Percentiles rank a stretch among this genome's conserved stretches.
Conservation (phyloP, 2,329 filamentous ascomycete species). For the Pseudogymnoascus sp. region DNA sequence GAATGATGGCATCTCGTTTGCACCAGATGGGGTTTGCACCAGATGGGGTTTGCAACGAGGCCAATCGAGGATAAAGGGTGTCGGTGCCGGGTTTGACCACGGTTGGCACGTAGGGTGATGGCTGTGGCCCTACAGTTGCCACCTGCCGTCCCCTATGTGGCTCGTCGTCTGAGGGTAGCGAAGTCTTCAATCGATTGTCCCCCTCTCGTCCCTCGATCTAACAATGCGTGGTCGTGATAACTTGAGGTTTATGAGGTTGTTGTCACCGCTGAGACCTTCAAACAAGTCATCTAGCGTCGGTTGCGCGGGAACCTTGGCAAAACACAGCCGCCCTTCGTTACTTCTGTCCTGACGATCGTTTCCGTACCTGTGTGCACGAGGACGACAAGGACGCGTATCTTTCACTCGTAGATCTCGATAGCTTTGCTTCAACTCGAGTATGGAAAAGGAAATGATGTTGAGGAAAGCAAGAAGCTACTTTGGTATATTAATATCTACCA, state of each 20-base stretch:
- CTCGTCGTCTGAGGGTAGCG: neutral
- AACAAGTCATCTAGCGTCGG: constrained; percentile 7
- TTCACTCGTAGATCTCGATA: neutral
- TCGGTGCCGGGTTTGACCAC: neutral
- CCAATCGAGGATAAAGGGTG: neutral
- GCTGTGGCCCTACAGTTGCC: constrained; percentile 6
- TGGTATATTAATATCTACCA: constrained; percentile 1
- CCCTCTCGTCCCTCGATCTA: constrained; percentile 2
- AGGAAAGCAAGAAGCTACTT: neutral
- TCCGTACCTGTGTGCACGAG: neutral
- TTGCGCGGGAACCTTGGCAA: constrained; percentile 6
- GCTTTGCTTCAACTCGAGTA: neutral
- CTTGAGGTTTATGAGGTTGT: constrained; percentile 6
- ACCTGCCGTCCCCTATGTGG: constrained; percentile 5
- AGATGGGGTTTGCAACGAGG: neutral
- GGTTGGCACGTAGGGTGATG: constrained; percentile 1
- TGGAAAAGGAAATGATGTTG: neutral
- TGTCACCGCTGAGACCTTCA: neutral
- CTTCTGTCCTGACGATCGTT: constrained; percentile 7
- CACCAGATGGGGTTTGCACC: constrained; percentile 13
- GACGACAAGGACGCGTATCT: neutral
- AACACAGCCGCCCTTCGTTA: constrained; percentile 6
- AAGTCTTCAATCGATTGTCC: constrained; percentile 7
- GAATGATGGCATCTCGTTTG: constrained; percentile 44
- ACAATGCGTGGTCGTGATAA: constrained; percentile 5